Evolutionary conservation across 768 basidiomycete species (phyloP).

Genomic region (Mycena belliarum): DNA sequence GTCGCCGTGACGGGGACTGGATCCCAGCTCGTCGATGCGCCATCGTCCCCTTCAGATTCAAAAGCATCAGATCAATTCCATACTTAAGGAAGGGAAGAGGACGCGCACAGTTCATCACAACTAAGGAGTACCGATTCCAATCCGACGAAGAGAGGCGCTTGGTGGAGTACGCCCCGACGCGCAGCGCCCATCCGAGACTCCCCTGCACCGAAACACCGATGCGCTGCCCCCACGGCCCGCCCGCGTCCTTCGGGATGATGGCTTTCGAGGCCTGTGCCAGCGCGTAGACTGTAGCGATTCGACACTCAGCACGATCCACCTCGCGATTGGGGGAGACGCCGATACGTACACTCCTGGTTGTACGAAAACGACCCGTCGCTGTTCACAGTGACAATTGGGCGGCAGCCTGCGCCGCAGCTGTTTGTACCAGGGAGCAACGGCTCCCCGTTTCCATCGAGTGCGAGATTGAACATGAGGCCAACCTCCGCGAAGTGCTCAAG

Average conservation of each 20-base stretch:
- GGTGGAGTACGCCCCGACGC: conserved; percentile 68
- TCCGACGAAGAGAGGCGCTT: conserved; percentile 52
- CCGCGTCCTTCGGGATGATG: conserved; percentile 65
- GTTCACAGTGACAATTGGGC: conserved; percentile 68
- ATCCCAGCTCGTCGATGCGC: conserved; percentile 48
- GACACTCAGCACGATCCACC: not conserved
- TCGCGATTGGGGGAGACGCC: not conserved
- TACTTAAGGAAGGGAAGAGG: no score
- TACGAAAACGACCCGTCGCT: conserved; percentile 59
- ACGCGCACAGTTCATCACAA: conserved; percentile 67
- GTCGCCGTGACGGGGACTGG: conserved; percentile 56
- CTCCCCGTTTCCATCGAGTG: conserved; percentile 62
- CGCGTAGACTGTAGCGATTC: conserved; percentile 49
- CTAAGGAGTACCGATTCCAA: conserved; percentile 65
- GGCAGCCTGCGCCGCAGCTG: conserved; percentile 65
- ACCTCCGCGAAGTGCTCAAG: conserved; percentile 60
- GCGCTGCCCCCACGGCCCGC: conserved; percentile 72
- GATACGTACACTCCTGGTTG: conserved; percentile 63
- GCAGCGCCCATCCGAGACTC: conserved; percentile 52
- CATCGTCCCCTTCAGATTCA: conserved; percentile 46
- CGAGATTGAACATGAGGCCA: conserved; percentile 77
- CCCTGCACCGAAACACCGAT: conserved; percentile 67
- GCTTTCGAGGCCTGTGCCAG: conserved; percentile 80
- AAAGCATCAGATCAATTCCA: no score
- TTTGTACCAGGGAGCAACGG: conserved; percentile 65